Evolutionary conservation across 768 basidiomycete species (phyloP), one percentile per base, ranked within the genome.

Genomic region (Pulveroboletus ravenelii): DNA sequence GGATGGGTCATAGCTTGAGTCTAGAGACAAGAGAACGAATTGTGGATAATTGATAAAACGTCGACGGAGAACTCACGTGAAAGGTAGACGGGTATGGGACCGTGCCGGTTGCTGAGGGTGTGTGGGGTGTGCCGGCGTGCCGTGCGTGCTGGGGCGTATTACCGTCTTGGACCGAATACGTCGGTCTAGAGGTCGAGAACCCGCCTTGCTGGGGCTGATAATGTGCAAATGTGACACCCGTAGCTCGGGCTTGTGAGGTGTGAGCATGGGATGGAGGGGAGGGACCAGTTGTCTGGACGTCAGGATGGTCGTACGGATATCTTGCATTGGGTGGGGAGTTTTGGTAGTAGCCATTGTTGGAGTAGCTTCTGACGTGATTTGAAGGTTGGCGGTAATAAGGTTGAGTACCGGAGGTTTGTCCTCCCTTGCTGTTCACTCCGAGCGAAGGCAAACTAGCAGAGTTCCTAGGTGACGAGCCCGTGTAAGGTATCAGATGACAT

Each of bases 401-500:
- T 32, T 53, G 58, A 31, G 51, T 15, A 35, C 42, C 44, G 36
- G 60, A 27, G 42, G 48, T 46, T 41, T 56, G 60, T 35, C 39
- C 54, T 29, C 36, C 41, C 30, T 54, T 45, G 51, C 23, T 20
- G 34, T 44, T 53, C 29, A 42, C 34, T 47, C 51, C 53, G 15
- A 27, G 51, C 5, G 55, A 41, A 41, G 37, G 52, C 39, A 55
- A 25, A 20, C 31, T 25, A 9, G 54, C 18, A 38, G 53, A 31
- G 23, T 43, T 41, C 32, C 37, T 49, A 30, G 53, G 23, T 8
- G 58, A 54, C 14, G 50, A 50, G 23, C 31, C 43, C 47, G 45
- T 58, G 17, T 53, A 50, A 18, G 45, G 48, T 42, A 47, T 48
- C 18, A 52, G 39, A 40, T 60, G 77, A 66, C 89, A 92, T 31